These are phyloP conservation scores for Candida taoyuanica DNA, from an alignment of 805 yeast genomes.

Conservation along the genomic window DNA sequence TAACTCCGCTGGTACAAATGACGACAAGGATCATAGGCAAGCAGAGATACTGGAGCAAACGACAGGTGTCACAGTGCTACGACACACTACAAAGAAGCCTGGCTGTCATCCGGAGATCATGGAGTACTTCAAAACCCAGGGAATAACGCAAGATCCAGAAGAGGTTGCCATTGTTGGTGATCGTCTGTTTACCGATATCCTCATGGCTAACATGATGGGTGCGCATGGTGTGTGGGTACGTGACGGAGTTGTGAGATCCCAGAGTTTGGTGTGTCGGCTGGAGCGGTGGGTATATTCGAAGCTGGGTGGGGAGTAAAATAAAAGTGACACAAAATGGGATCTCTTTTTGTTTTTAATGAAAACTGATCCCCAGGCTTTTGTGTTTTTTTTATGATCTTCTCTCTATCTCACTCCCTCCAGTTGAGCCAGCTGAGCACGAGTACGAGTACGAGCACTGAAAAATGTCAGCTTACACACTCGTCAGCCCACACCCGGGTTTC, in stretches of 20 bases:
- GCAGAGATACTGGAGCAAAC: slow-evolving; percentile 57
- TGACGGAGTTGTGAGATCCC: slow-evolving; percentile 63
- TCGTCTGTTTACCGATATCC: slow-evolving; percentile 81
- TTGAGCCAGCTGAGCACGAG: too few species aligned
- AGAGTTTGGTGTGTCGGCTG: slow-evolving; percentile 44
- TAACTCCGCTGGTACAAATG: slow-evolving; percentile 89
- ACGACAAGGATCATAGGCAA: slow-evolving; percentile 54
- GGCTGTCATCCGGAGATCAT: slow-evolving; percentile 71
- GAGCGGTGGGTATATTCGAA: slow-evolving; percentile 38
- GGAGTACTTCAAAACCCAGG: slow-evolving; percentile 49
- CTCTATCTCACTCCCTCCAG: too few species aligned
- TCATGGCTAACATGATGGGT: slow-evolving; percentile 95
- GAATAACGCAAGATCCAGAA: slow-evolving; percentile 38
- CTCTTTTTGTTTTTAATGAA: too few species aligned
- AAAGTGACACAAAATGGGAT: slow-evolving; percentile 6
- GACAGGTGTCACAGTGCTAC: slow-evolving; percentile 65
- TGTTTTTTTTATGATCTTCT: too few species aligned
- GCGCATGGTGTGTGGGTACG: slow-evolving; percentile 78
- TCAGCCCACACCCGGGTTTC: slow-evolving; percentile 1
- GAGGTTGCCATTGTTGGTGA: slow-evolving; percentile 90
- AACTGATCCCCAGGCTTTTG: too few species aligned
- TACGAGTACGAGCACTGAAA: neutral
- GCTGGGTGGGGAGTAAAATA: slow-evolving; percentile 6
- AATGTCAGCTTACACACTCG: neutral
- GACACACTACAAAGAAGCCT: slow-evolving; percentile 76